Conservation (phyloP, 331 rosid genomes). For the Stylosanthes scabra region DNA sequence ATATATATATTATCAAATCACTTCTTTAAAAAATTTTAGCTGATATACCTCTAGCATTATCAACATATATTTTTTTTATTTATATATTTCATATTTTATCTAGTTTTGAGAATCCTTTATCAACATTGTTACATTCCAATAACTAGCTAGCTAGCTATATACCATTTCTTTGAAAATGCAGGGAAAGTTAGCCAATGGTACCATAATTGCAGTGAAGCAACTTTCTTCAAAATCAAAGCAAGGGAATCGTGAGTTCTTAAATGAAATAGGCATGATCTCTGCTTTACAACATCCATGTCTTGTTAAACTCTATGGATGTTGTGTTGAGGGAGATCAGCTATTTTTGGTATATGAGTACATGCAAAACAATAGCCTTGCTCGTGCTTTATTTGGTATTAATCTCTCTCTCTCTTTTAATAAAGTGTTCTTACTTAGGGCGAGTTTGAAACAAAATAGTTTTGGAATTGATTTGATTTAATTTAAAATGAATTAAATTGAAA, state of each 20-base stretch:
- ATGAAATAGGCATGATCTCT: conserved; percentile 17
- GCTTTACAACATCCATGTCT: conserved; percentile 34
- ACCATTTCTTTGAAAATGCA: background rate
- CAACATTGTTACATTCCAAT: background rate
- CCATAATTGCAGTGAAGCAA: conserved; percentile 12
- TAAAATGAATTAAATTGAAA: too few species aligned
- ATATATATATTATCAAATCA: too few species aligned
- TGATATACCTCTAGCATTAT: too few species aligned
- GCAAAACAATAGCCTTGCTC: conserved; percentile 39
- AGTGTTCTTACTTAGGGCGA: background rate
- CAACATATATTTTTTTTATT: too few species aligned
- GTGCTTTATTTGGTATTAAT: conserved; percentile 33
- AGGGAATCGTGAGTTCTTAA: conserved; percentile 36
- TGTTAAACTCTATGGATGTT: conserved; percentile 29
- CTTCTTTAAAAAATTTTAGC: too few species aligned
- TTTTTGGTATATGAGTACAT: conserved; percentile 32
- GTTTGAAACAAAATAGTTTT: too few species aligned
- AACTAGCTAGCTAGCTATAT: background rate
- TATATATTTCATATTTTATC: too few species aligned
- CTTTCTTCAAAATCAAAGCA: conserved; percentile 33
- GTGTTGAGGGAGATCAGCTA: conserved; percentile 31
- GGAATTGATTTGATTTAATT: too few species aligned
- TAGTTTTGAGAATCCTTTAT: too few species aligned
- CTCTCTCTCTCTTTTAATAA: background rate
- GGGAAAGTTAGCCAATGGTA: conserved; percentile 17